These are phyloP conservation scores for Cystoderma amianthinum DNA, from an alignment of 768 basidiomycete genomes.

Conservation along the genomic window DNA sequence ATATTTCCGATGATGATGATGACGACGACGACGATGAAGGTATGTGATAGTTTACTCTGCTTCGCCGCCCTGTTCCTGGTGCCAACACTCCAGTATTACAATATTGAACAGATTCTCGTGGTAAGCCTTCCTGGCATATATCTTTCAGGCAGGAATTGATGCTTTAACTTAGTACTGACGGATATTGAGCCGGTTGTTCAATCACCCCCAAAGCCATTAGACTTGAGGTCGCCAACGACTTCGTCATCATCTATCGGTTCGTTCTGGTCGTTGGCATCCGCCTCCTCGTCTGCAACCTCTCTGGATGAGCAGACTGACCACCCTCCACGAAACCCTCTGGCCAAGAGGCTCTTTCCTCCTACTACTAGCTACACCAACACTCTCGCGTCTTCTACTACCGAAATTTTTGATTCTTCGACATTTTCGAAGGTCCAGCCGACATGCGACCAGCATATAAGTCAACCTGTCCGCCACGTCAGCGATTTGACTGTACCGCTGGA, in stretches of 20 bases:
- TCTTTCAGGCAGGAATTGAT: too few relatives aligned
- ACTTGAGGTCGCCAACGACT: background rate
- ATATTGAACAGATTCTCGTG: too few relatives aligned
- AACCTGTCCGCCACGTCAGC: too few relatives aligned
- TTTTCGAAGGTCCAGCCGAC: background rate
- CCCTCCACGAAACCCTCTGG: background rate
- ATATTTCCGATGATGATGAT: conserved; percentile 8
- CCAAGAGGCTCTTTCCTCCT: background rate
- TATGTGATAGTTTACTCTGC: too few relatives aligned
- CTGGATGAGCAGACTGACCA: background rate
- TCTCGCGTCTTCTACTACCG: background rate
- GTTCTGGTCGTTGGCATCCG: background rate
- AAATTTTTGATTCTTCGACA: background rate
- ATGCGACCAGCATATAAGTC: too few relatives aligned
- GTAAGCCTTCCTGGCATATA: too few relatives aligned
- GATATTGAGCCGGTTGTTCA: too few relatives aligned
- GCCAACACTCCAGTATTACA: too few relatives aligned
- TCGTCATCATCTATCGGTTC: background rate
- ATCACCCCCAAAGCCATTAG: background rate
- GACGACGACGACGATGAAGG: conserved; percentile 3
- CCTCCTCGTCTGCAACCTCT: conserved; percentile 1
- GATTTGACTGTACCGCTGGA: too few relatives aligned
- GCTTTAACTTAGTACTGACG: too few relatives aligned
- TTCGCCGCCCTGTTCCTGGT: too few relatives aligned
- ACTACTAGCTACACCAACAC: background rate